phyloP scores from a whole-genome alignment of 305 asterid species.

The Ilex paraguariensis region DNA sequence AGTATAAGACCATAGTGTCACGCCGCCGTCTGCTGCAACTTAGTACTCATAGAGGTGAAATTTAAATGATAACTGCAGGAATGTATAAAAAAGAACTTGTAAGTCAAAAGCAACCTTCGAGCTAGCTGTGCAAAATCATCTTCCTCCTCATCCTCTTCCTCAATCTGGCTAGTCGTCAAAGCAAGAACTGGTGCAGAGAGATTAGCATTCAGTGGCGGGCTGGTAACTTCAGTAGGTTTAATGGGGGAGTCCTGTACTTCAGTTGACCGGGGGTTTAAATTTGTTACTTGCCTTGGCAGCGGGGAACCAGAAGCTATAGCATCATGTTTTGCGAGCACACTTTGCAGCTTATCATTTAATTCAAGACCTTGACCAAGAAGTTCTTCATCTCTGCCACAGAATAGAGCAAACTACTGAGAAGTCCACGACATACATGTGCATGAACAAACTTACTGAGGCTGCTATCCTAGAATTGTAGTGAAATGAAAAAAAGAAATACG shows the following conservation, averaged over 20 bases:
- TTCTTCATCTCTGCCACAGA: conserved; percentile 68
- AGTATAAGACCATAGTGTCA: neutral
- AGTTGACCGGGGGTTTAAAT: conserved; percentile 15
- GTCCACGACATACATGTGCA: too few species aligned
- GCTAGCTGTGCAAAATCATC: conserved; percentile 95
- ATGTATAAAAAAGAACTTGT: neutral
- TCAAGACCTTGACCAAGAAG: conserved; percentile 89
- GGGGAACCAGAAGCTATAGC: conserved; percentile 82
- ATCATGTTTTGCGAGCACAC: conserved; percentile 65
- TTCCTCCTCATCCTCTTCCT: conserved; percentile 92
- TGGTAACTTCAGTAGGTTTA: conserved; percentile 33
- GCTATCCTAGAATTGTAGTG: neutral
- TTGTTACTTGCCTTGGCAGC: conserved; percentile 34
- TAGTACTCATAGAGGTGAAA: neutral
- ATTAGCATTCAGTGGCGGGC: conserved; percentile 23
- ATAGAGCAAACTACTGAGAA: too few species aligned
- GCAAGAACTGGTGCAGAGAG: conserved; percentile 40
- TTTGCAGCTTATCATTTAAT: conserved; percentile 71
- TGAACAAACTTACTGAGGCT: too few species aligned
- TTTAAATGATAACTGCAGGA: neutral
- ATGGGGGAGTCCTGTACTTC: conserved; percentile 29
- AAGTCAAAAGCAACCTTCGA: conserved; percentile 55
- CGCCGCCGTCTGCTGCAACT: neutral
- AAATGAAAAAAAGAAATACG: neutral
- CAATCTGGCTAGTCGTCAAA: conserved; percentile 23